Evolutionary conservation across 2,329 filamentous ascomycete genomes (phyloP), one percentile per base, ranked within the genome.

Genomic region (Penicillium sp.): DNA sequence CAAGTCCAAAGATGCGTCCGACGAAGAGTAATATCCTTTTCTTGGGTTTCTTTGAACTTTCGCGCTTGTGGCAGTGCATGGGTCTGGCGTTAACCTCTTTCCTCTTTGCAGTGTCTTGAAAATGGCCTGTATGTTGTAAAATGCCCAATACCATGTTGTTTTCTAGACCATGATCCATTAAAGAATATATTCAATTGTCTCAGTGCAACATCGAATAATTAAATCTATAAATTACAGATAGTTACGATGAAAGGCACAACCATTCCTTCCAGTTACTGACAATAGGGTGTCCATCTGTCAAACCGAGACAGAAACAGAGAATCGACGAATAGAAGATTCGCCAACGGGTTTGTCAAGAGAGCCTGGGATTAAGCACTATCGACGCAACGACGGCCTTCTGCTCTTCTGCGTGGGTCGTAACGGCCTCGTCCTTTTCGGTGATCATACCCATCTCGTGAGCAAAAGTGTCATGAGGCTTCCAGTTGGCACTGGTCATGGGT

Each of bases 1-100:
- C 62, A 70, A 69, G 58, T 66, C 63, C 45, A 66, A 67, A 59
- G 59, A 62, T 29, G 58, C 47, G 10, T 62, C 62, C 49, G 63
- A 64, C 40, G 57, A 62, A 41, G 61, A 59, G 53, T 66, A 51
- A 57, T 44, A 43, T 47, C 29, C 47, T 50, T 45, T 40, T 50
- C 55, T 54, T 55, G 48, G 41, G 46, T 57, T 52, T 57, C 51
- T 54, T 57, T 53, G 46, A 47, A 47, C 50, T 57, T 59, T 55
- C 65, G 66, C 66, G 66, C 66, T 63, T 66, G 60, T 60, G 65
- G 66, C 59, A 65, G 66, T 65, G 66, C 66, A 68, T 68, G 63
- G 66, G 60, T 59, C 57, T 64, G 66, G 66, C 63, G 66, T 68
- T 69, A 55, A 24, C 33, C 46, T 54, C 31, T 55, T 44, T 56